Base-by-base conservation (phyloP, 805 yeast genomes). In the Priceomyces castillae region DNA sequence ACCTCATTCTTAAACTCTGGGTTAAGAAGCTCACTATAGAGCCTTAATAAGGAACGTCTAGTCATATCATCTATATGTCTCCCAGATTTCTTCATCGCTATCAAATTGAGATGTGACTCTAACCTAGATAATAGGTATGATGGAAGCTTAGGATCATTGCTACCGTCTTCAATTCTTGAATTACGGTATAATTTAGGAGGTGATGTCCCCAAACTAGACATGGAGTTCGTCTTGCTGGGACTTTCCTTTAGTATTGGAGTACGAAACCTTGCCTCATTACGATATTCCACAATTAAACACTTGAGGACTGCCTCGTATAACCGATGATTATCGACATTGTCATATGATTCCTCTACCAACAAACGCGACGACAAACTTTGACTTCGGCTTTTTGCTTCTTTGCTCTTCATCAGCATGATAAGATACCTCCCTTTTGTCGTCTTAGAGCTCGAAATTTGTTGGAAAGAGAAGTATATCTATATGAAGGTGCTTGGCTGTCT, bases 231-330 rank as follows among this genome's bases (percentile, higher is more conserved):
- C 5, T 19, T 28, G 17, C 34, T 25, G 11, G 42, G 19, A 7
- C 42, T 33, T 23, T 26, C 25, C 23, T 43, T 48, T 19, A 49
- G 42, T 9, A 51, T 44, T 6, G 62, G 60, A 12, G 65, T 69
- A 40, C 73, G 61, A 62, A 82, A 84, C 30, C 88, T 61, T 2
- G 86, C 86, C 58, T 82, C 88, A 45, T 74, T 78, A 42, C 77
- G 64, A 52, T 84, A 82, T 38, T 80, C 84, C 15, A 85, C 57
- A 10, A 85, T 59, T 2, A 83, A 57, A 5, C 81, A 61, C 52
- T 81, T 80, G 37, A 84, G 54, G 1, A 82, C 71, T 23, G 76
- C 69, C 38, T 72, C 71, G 50, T 84, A 83, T 2, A 80, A 61
- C 23, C 63, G 67, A 19, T 40, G 25, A 17, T 40, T 23, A 31